Evolutionary conservation across 768 basidiomycete genomes (phyloP).

Genomic region (Cystobasidium onofrii): DNA sequence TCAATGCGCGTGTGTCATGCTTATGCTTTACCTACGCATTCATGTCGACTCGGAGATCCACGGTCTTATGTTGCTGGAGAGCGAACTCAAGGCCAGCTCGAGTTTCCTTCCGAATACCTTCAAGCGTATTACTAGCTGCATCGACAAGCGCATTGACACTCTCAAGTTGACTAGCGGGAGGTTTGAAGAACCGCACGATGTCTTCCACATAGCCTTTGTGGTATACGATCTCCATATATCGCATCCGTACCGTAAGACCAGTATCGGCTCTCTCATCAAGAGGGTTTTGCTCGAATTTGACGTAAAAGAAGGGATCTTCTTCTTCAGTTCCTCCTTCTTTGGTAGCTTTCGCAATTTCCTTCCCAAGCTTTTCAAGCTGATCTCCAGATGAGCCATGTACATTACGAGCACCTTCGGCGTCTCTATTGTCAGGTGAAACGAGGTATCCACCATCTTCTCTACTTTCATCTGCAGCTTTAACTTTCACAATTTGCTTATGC

Average conservation of each 20-base stretch:
- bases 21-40: too few species aligned
- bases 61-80: constrained; percentile 82
- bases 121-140: constrained; percentile 84
- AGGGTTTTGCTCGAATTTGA: constrained; percentile 86
- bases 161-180: constrained; percentile 86
- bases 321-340: neutral
- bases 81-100: constrained; percentile 89
- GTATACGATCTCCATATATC: constrained; percentile 91
- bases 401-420: constrained; percentile 30
- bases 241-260: constrained; percentile 63
- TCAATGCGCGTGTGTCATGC: too few species aligned
- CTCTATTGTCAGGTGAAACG: constrained; percentile 35
- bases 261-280: constrained; percentile 85
- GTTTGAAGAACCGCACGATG: constrained; percentile 81
- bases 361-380: neutral
- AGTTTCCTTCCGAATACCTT: constrained; percentile 87
- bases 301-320: constrained; percentile 63
- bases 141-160: constrained; percentile 85
- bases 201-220: constrained; percentile 89
- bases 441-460: constrained; percentile 12
- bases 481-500: constrained; percentile 84
- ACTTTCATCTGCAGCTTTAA: constrained; percentile 51
- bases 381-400: constrained; percentile 37
- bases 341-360: constrained; percentile 37
- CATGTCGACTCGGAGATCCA: constrained; percentile 93